Conservation (phyloP, 768 basidiomycete species). For the Leccinum boreale region DNA sequence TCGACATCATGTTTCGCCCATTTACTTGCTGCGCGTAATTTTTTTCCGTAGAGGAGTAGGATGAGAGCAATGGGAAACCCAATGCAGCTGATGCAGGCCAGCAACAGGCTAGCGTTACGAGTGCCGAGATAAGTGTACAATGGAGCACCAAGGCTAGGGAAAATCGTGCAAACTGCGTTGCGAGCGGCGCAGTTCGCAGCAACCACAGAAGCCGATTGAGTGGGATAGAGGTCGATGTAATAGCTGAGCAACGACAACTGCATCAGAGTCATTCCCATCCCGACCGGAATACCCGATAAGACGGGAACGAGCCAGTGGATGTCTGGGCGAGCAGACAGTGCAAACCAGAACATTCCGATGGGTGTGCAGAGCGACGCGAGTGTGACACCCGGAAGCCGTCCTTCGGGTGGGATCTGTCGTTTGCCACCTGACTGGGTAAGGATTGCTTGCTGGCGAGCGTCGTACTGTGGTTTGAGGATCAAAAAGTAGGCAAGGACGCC, state of each 20-base stretch:
- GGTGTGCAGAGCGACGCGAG: constrained; percentile 19
- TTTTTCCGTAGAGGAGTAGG: constrained; percentile 14
- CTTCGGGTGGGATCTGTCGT: constrained; percentile 18
- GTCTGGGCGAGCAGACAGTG: constrained; percentile 18
- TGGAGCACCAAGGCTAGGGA: constrained; percentile 17
- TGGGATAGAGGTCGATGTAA: constrained; percentile 27
- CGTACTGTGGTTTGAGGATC: constrained; percentile 22
- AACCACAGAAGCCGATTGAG: constrained; percentile 21
- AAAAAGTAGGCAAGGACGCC: constrained; percentile 22
- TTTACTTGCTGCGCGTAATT: constrained; percentile 14
- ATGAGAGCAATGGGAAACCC: constrained; percentile 17
- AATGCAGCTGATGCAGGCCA: constrained; percentile 20
- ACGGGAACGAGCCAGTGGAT: constrained; percentile 22
- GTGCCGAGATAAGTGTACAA: constrained; percentile 19
- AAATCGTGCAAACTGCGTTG: constrained; percentile 11
- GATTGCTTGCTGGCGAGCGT: constrained; percentile 12
- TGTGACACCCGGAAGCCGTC: constrained; percentile 18
- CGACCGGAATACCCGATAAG: constrained; percentile 25
- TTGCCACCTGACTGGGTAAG: constrained; percentile 16
- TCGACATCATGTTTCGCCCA: constrained; percentile 19
- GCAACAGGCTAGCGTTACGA: constrained; percentile 16
- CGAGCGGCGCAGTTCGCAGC: constrained; percentile 23
- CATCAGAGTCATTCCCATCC: constrained; percentile 27
- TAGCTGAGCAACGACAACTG: constrained; percentile 25
- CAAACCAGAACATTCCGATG: constrained; percentile 28